Percentiles rank a stretch among this genome's conserved stretches.
phyloP scores from a whole-genome alignment of 768 basidiomycete genomes.

The Boletus pseudo-olivaceus region DNA sequence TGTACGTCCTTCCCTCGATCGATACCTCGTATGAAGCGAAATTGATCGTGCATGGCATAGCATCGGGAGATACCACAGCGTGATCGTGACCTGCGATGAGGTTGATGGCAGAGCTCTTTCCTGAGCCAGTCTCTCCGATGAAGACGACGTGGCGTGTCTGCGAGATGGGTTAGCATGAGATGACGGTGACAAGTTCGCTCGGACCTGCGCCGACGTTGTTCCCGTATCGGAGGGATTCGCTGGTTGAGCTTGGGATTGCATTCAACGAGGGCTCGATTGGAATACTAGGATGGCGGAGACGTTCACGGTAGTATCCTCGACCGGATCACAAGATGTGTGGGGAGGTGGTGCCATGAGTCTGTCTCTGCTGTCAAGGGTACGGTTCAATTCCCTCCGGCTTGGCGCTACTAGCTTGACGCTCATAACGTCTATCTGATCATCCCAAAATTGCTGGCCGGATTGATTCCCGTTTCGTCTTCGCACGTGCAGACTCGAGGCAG shows the following conservation, averaged over 20 bases:
- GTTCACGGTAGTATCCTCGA: background rate
- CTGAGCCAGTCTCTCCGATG: conserved; percentile 33
- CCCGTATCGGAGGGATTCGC: background rate
- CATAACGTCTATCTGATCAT: too few species aligned
- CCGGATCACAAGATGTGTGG: background rate
- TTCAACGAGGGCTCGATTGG: background rate
- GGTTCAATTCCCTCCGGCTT: background rate
- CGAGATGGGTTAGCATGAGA: background rate
- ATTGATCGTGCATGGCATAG: conserved; percentile 31
- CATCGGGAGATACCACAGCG: conserved; percentile 28
- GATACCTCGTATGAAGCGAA: conserved; percentile 21
- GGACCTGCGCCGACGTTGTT: conserved; percentile 3
- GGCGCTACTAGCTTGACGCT: background rate
- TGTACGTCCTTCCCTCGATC: conserved; percentile 15
- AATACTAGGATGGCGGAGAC: background rate
- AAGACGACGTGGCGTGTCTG: conserved; percentile 32
- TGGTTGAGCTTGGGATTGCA: background rate
- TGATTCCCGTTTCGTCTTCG: background rate
- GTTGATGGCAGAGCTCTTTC: conserved; percentile 44
- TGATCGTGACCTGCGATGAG: conserved; percentile 28
- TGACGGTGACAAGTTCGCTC: background rate
- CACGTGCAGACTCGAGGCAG: background rate
- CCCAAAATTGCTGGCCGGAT: background rate
- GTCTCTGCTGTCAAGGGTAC: background rate
- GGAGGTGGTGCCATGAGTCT: background rate